A percentile compares a stretch with the other conserved stretches of the same genome.
Conservation (phyloP, 2,329 filamentous ascomycete species). For the Aureobasidium sp. region DNA sequence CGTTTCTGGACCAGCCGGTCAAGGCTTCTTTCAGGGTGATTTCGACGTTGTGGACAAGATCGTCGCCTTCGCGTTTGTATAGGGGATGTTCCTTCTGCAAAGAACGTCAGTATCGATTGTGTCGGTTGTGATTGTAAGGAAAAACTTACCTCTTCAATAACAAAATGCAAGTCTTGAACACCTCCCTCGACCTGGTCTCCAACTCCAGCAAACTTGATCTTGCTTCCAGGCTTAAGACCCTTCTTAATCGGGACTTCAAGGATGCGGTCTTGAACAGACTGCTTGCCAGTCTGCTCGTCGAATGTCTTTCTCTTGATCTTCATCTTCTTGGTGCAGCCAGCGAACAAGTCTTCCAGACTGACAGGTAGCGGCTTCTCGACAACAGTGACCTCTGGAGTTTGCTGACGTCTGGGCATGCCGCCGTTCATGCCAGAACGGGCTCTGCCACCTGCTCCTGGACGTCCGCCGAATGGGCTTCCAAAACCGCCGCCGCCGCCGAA, state of each 20-base stretch:
- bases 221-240: slow-evolving; percentile 90
- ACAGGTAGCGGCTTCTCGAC: slow-evolving; percentile 78
- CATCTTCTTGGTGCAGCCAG: slow-evolving; percentile 88
- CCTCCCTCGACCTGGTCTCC: slow-evolving; percentile 96
- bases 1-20: slow-evolving; percentile 87
- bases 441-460: slow-evolving; percentile 22
- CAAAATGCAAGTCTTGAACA: slow-evolving; percentile 89
- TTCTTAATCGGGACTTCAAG: slow-evolving; percentile 93
- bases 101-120: slow-evolving; percentile 32
- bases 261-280: slow-evolving; percentile 79
- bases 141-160: slow-evolving; percentile 61
- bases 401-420: slow-evolving; percentile 37
- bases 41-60: slow-evolving; percentile 71
- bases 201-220: slow-evolving; percentile 97
- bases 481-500: slow-evolving; percentile 39
- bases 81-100: slow-evolving; percentile 70
- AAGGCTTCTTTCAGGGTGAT: slow-evolving; percentile 88
- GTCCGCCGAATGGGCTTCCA: slow-evolving; percentile 30
- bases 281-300: slow-evolving; percentile 71
- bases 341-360: slow-evolving; percentile 80
- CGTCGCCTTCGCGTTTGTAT: slow-evolving; percentile 81
- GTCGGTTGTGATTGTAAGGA: background rate
- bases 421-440: slow-evolving; percentile 22
- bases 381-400: slow-evolving; percentile 79
- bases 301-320: slow-evolving; percentile 96